A percentile compares a stretch with the other conserved stretches of the same genome.
Conservation (phyloP, 306 rosid species). For the Boehmeria nivea region DNA sequence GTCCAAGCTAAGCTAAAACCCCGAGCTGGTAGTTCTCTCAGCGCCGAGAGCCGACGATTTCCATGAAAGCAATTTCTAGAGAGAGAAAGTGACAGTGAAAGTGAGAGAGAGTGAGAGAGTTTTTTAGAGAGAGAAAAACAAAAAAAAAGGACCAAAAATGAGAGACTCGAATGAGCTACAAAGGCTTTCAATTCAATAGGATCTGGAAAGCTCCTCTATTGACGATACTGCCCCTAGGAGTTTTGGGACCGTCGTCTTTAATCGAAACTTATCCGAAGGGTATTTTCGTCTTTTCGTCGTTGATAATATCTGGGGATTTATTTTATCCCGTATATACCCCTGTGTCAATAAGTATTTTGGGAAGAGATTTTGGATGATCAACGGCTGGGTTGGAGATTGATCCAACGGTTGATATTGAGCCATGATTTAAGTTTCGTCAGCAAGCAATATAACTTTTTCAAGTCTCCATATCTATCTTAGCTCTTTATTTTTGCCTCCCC, state of each 20-base stretch:
- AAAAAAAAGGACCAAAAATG: not conserved
- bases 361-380: not conserved
- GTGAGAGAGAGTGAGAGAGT: conserved; percentile 7
- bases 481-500: not conserved
- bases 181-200: conserved; percentile 2
- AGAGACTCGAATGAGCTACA: not conserved
- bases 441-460: not conserved
- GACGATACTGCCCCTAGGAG: not conserved
- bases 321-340: not conserved
- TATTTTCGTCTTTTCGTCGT: not conserved
- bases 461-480: not conserved
- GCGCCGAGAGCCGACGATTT: not conserved
- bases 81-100: not conserved
- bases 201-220: conserved; percentile 4
- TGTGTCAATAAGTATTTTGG: not conserved
- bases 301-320: not conserved
- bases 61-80: conserved; percentile 9
- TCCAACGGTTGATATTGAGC: not conserved
- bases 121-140: not conserved
- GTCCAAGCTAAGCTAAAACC: not conserved
- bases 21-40: not conserved
- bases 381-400: not conserved
- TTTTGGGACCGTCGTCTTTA: not conserved
- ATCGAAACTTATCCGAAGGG: not conserved
- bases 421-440: not conserved